Evolutionary conservation across 106 monocot species (phyloP).

Genomic region (Allium fistulosum): DNA sequence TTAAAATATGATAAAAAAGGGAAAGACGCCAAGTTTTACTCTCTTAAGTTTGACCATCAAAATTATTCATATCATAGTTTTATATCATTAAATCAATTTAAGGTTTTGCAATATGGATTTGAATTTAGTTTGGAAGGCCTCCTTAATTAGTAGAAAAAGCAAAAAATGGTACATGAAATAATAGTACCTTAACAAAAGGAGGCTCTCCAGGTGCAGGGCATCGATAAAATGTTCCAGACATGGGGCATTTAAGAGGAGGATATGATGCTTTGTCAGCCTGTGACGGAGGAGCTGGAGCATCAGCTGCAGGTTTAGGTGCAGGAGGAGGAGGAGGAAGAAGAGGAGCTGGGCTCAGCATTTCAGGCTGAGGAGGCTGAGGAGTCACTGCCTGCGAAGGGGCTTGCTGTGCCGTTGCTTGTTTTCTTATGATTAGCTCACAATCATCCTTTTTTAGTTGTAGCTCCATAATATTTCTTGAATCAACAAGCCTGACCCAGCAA

Average conservation of each 20-base stretch:
- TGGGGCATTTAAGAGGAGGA: slow-evolving; percentile 54
- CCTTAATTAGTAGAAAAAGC: no score
- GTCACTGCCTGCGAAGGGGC: slow-evolving; percentile 14
- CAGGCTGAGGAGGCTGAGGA: slow-evolving; percentile 18
- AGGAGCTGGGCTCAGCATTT: not conserved
- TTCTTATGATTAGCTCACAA: slow-evolving; percentile 42
- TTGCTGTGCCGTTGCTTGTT: slow-evolving; percentile 34
- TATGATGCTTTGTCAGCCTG: slow-evolving; percentile 27
- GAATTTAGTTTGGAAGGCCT: no score
- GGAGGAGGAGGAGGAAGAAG: not conserved
- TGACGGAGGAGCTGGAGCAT: slow-evolving; percentile 9
- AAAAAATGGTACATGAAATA: not conserved
- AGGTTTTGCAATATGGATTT: no score
- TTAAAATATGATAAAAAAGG: no score
- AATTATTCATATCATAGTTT: no score
- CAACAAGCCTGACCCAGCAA: slow-evolving; percentile 50
- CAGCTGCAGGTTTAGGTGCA: slow-evolving; percentile 4
- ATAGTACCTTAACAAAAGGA: slow-evolving; percentile 51
- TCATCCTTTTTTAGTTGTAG: slow-evolving; percentile 37
- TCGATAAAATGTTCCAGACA: slow-evolving; percentile 68
- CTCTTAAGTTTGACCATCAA: no score
- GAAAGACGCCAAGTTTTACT: no score
- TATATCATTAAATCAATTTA: no score
- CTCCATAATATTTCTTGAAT: slow-evolving; percentile 58
- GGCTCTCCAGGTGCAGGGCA: slow-evolving; percentile 44